phyloP scores from a whole-genome alignment of 176 grass and related monocot genomes.

The Poa pratensis region DNA sequence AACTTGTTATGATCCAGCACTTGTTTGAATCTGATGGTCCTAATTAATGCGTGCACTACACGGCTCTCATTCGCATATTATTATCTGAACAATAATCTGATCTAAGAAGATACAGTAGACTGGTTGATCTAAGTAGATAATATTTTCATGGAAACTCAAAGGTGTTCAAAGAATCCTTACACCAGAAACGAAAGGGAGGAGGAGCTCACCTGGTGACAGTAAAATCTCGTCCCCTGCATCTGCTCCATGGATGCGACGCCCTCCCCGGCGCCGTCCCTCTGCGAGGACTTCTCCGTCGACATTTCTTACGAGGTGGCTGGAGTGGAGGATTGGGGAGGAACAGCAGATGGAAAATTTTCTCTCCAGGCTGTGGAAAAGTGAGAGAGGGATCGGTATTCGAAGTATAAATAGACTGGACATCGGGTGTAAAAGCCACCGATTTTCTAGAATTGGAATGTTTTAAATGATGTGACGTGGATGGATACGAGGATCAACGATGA shows the following conservation, averaged over 20 bases:
- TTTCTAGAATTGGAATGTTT: background rate
- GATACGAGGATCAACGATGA: background rate
- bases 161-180: background rate
- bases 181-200: background rate
- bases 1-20: background rate
- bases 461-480: background rate
- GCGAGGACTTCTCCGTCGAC: background rate
- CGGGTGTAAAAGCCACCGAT: background rate
- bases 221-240: conserved; percentile 39
- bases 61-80: background rate
- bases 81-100: no score
- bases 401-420: background rate
- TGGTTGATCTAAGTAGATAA: no score
- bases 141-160: no score
- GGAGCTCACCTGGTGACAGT: conserved; percentile 77
- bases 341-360: background rate
- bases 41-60: background rate
- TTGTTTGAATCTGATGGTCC: background rate
- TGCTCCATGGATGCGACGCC: background rate
- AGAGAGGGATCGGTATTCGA: background rate
- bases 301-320: background rate
- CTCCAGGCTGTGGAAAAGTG: background rate
- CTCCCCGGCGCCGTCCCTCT: background rate
- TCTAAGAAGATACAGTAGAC: no score
- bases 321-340: background rate